A percentile compares a stretch with the other conserved stretches of the same genome.
Conservation (phyloP, 345 rosid species). For the Aegle marmelos region DNA sequence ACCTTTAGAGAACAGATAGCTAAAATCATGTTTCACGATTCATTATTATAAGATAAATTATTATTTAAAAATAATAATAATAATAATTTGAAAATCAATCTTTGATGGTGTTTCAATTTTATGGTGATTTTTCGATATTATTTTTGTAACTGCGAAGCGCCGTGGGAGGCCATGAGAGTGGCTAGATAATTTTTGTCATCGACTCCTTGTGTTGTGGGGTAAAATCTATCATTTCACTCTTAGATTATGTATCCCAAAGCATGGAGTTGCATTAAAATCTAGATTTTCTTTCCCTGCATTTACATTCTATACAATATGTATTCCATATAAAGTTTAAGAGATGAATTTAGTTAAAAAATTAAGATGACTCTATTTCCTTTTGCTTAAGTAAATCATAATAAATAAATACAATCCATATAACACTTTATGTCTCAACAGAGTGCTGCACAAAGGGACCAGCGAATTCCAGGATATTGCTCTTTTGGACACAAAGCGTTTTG, state of each 20-base stretch:
- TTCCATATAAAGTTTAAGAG: neutral
- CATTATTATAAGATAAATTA: neutral
- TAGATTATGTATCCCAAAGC: neutral
- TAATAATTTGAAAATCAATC: neutral
- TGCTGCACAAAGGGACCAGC: conserved; percentile 72
- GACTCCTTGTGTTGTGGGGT: too few species aligned
- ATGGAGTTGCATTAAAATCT: neutral
- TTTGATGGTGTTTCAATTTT: neutral
- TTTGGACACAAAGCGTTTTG: conserved; percentile 84
- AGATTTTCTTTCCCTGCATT: too few species aligned
- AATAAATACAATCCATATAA: neutral
- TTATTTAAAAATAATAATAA: too few species aligned
- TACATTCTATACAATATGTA: neutral
- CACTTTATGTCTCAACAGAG: conserved; percentile 35
- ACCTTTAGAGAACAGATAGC: too few species aligned
- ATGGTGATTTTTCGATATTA: neutral
- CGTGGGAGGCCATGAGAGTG: neutral
- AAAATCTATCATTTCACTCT: neutral
- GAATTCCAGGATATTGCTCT: conserved; percentile 81
- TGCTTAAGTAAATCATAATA: neutral
- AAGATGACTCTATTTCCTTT: neutral
- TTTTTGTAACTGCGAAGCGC: neutral
- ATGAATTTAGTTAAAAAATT: too few species aligned
- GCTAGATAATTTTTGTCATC: too few species aligned
- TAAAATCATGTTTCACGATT: neutral